These are phyloP conservation scores for Dentipellis fragilis DNA, from an alignment of 768 basidiomycete genomes.

Conservation along the genomic window DNA sequence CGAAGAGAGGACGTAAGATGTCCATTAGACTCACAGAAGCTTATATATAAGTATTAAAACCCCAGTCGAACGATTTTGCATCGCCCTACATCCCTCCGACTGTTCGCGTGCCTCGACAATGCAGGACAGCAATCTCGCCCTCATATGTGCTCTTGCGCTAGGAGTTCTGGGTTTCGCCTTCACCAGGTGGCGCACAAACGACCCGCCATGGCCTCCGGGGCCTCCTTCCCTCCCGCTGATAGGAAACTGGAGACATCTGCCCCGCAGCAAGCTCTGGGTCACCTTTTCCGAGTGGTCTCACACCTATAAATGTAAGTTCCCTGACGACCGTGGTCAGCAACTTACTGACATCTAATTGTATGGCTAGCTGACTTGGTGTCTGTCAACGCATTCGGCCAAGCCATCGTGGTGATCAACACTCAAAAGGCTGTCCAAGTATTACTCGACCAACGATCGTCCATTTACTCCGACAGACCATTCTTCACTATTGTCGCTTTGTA, in stretches of 20 bases:
- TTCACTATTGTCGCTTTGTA: background rate
- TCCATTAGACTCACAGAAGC: too few species aligned
- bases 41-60: too few species aligned
- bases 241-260: background rate
- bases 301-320: background rate
- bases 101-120: too few species aligned
- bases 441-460: conserved; percentile 16
- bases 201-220: background rate
- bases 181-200: too few species aligned
- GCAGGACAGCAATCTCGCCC: too few species aligned
- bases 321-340: too few species aligned
- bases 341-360: too few species aligned
- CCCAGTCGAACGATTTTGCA: too few species aligned
- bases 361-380: conserved; percentile 6
- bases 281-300: background rate
- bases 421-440: conserved; percentile 14
- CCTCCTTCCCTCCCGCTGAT: background rate
- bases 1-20: too few species aligned
- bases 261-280: background rate
- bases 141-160: too few species aligned
- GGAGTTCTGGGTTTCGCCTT: too few species aligned
- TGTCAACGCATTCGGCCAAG: conserved; percentile 7
- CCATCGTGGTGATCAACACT: conserved; percentile 17
- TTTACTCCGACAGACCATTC: conserved; percentile 18
- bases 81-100: too few species aligned